These are phyloP conservation scores for Colletotrichum liaoningense DNA, from an alignment of 2,329 filamentous ascomycete species.

Conservation along the genomic window DNA sequence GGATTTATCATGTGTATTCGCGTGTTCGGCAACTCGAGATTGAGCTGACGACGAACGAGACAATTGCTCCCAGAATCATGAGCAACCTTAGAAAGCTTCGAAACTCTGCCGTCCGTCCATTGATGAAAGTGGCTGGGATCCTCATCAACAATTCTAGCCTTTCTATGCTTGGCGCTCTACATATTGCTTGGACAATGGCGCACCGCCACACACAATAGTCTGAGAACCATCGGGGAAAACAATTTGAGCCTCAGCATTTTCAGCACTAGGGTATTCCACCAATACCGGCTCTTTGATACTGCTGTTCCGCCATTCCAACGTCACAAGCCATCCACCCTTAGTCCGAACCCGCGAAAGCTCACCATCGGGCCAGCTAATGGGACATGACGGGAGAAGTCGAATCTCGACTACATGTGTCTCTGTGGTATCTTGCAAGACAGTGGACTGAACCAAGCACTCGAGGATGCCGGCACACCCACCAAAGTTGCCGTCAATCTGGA, in stretches of 20 bases:
- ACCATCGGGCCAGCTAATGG: slow-evolving; percentile 14
- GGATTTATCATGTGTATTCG: background rate
- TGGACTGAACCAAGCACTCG: slow-evolving; percentile 31
- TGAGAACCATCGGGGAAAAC: slow-evolving; percentile 8
- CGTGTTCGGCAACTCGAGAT: background rate
- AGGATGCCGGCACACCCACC: slow-evolving; percentile 55
- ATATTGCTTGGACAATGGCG: background rate
- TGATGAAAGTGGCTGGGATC: background rate
- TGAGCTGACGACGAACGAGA: background rate
- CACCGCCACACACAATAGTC: slow-evolving; percentile 1
- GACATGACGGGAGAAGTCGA: slow-evolving; percentile 21
- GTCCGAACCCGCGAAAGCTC: slow-evolving; percentile 3
- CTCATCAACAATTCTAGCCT: background rate
- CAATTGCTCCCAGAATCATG: background rate
- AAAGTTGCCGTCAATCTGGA: slow-evolving; percentile 64
- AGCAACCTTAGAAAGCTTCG: background rate
- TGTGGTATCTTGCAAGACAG: background rate
- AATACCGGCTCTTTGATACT: slow-evolving; percentile 11
- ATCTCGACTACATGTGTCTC: slow-evolving; percentile 7
- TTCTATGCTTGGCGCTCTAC: background rate
- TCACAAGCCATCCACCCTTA: slow-evolving; percentile 30
- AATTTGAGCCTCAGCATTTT: slow-evolving; percentile 4
- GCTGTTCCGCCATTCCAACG: slow-evolving; percentile 19
- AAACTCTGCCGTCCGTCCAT: background rate
- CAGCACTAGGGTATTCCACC: background rate